Evolutionary conservation across 2,329 filamentous ascomycete species (phyloP).

Genomic region (Penicillium brevicompactum): DNA sequence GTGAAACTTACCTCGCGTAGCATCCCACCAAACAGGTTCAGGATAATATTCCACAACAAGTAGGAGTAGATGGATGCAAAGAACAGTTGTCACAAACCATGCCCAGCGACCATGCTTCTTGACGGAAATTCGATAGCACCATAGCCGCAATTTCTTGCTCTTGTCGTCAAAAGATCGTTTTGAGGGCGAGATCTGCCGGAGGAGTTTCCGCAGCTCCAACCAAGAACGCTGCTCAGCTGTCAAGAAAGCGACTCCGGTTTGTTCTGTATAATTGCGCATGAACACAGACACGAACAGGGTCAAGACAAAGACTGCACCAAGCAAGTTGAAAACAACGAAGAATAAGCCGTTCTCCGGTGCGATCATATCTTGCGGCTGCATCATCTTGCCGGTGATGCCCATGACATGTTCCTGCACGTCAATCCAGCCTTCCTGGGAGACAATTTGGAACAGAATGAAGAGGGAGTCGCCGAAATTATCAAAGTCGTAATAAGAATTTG

Average conservation of each 20-base stretch:
- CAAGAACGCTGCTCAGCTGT: slow-evolving; percentile 96
- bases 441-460: slow-evolving; percentile 97
- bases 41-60: slow-evolving; percentile 84
- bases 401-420: slow-evolving; percentile 88
- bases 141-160: slow-evolving; percentile 78
- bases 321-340: slow-evolving; percentile 93
- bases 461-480: slow-evolving; percentile 92
- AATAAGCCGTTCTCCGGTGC: slow-evolving; percentile 87
- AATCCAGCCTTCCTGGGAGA: slow-evolving; percentile 96
- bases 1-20: slow-evolving; percentile 56
- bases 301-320: slow-evolving; percentile 93
- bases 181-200: slow-evolving; percentile 90
- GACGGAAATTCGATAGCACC: slow-evolving; percentile 92
- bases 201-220: slow-evolving; percentile 88
- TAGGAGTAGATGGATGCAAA: slow-evolving; percentile 80
- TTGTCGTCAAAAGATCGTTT: slow-evolving; percentile 83
- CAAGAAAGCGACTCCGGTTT: slow-evolving; percentile 93
- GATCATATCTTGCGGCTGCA: slow-evolving; percentile 70
- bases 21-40: slow-evolving; percentile 71
- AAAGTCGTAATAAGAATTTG: slow-evolving; percentile 86
- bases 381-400: slow-evolving; percentile 73
- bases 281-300: slow-evolving; percentile 98
- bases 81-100: slow-evolving; percentile 72
- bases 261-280: slow-evolving; percentile 99
- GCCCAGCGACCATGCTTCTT: slow-evolving; percentile 96